A percentile compares a stretch with the other conserved stretches of the same genome.
Evolutionary conservation across 495 filamentous ascomycete genomes (phyloP).

Genomic region (Penicillium antarcticum): DNA sequence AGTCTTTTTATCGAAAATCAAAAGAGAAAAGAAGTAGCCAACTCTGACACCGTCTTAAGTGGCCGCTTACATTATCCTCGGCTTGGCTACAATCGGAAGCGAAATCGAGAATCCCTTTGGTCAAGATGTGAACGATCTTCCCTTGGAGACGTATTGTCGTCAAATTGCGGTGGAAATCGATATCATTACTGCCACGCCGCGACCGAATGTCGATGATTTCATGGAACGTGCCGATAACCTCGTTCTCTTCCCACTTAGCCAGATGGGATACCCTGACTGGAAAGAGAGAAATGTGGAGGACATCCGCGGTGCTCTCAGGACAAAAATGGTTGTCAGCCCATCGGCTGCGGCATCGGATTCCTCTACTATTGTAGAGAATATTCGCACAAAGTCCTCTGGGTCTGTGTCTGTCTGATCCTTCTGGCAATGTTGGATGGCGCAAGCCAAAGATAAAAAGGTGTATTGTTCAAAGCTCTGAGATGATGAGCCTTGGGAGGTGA

Average conservation of each 20-base stretch:
- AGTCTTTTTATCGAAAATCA: not conserved
- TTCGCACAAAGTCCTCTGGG: constrained; percentile 14
- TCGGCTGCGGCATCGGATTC: constrained; percentile 19
- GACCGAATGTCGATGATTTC: constrained; percentile 57
- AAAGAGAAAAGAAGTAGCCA: not conserved
- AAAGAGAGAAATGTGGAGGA: constrained; percentile 54
- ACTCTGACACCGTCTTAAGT: constrained; percentile 21
- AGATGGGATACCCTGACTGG: constrained; percentile 58
- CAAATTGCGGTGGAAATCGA: constrained; percentile 71
- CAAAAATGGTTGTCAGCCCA: constrained; percentile 39
- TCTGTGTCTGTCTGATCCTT: constrained; percentile 29
- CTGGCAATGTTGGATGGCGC: not conserved
- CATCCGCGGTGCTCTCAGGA: constrained; percentile 51
- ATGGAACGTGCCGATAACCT: constrained; percentile 56
- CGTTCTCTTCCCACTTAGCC: constrained; percentile 66
- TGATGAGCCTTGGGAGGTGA: not conserved
- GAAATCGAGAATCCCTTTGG: constrained; percentile 92
- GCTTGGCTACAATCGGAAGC: constrained; percentile 78
- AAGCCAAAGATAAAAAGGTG: not conserved
- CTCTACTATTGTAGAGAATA: constrained; percentile 20
- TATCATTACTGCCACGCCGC: constrained; percentile 58
- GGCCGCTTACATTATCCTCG: constrained; percentile 88
- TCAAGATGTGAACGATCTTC: constrained; percentile 81
- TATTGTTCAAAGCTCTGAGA: not conserved
- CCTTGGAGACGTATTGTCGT: constrained; percentile 72